Base-by-base conservation (phyloP, 129 eudicot genomes). In the Heracleum sosnowskyi region DNA sequence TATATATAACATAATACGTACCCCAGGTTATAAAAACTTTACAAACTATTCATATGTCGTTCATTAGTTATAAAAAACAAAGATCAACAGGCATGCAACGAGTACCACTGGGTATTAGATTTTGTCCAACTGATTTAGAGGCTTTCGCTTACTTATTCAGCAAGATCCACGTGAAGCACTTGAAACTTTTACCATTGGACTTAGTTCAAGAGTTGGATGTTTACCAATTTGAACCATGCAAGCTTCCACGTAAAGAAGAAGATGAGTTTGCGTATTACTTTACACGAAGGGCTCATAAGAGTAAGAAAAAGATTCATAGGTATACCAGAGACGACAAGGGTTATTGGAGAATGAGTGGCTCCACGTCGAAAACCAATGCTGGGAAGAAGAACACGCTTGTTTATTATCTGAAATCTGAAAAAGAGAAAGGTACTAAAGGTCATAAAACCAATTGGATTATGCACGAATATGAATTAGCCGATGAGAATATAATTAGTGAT, bases 311-410 rank as follows among this genome's bases (percentile, higher is more conserved):
- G 31, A 36, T 70, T 22, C 8, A 37, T 39, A 24, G 75, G 75
- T 5, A 15, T 9, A 39, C 49, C 1, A 36, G 46, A 40, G 47
- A 70, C 15, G 31, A 17, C 0, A 36, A 7, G 40, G n/a, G n/a
- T n/a, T n/a, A n/a, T n/a, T n/a, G n/a, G n/a, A n/a, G n/a, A n/a
- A n/a, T n/a, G n/a, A n/a, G n/a, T n/a, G n/a, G n/a, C n/a, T n/a
- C n/a, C n/a, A n/a, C n/a, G n/a, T n/a, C n/a, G n/a, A n/a, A 39
- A 70, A 20, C 7, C 22, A 20, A n/a, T n/a, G 46, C 40, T 3
- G 75, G 75, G 47, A 70, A 70, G 47, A 70, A 36, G 75, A 70
- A 37, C 46, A 70, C 75, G 0, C 47, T 70, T 1, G 75, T 70
- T 35, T 70, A 70, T 39, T 37, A 70, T 42, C 2, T 18, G 3